Conservation (phyloP, 1,284 basidiomycete species). For the Ceratobasidium sp. region DNA sequence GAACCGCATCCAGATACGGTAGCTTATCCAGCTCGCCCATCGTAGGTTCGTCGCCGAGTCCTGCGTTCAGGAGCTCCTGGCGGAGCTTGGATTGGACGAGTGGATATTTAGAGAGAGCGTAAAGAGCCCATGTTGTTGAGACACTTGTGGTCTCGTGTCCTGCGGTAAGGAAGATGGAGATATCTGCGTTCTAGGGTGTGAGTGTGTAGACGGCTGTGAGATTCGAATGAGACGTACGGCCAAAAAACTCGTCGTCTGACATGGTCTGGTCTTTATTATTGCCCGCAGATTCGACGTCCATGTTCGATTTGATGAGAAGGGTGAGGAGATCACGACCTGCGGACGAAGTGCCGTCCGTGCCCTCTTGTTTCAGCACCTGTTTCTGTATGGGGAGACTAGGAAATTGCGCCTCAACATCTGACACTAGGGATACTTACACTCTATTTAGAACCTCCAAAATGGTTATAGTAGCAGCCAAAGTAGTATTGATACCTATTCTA, state of each 20-base stretch:
- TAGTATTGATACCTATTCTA: too few species aligned
- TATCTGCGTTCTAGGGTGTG: conserved; percentile 32
- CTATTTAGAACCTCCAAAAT: too few species aligned
- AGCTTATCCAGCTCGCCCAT: conserved; percentile 55
- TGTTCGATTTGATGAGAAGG: conserved; percentile 54
- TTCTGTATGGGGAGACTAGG: too few species aligned
- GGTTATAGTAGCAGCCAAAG: too few species aligned
- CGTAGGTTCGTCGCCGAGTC: conserved; percentile 57
- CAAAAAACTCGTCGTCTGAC: conserved; percentile 76
- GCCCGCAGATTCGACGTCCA: conserved; percentile 52
- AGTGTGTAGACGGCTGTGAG: background rate
- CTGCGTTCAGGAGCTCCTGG: conserved; percentile 63
- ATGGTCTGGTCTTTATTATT: conserved; percentile 65
- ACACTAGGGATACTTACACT: too few species aligned
- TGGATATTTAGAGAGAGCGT: conserved; percentile 65
- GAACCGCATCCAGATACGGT: conserved; percentile 56
- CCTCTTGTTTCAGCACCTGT: conserved; percentile 46
- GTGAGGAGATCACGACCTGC: conserved; percentile 49
- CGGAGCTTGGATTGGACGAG: conserved; percentile 74
- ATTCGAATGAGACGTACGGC: conserved; percentile 63
- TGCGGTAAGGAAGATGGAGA: conserved; percentile 45
- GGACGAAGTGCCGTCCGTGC: conserved; percentile 27
- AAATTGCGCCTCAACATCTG: too few species aligned
- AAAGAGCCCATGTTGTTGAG: conserved; percentile 67
- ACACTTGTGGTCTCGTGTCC: conserved; percentile 81